Conservation (phyloP, 805 yeast species). For the Lipomyces mesembrius region DNA sequence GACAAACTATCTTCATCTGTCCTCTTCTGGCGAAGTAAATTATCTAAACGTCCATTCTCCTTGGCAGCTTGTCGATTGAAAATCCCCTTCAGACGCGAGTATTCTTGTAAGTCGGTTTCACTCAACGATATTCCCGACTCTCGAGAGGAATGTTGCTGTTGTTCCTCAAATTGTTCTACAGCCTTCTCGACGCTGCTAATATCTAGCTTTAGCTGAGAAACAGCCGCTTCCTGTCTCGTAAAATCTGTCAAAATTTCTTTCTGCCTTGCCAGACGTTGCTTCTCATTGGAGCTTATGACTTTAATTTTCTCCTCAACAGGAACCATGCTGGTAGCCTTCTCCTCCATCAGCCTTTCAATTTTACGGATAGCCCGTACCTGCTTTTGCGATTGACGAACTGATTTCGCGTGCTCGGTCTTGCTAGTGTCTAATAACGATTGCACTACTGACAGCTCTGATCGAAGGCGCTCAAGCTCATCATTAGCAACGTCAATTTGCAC, state of each 20-base stretch:
- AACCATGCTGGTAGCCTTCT: conserved; percentile 54
- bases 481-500: conserved; percentile 34
- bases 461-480: conserved; percentile 18
- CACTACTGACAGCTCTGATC: conserved; percentile 20
- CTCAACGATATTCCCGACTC: conserved; percentile 50
- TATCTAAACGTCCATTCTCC: conserved; percentile 39
- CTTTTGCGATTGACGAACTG: conserved; percentile 39
- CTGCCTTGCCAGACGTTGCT: conserved; percentile 47
- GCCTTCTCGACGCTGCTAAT: conserved; percentile 54
- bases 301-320: conserved; percentile 66
- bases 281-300: conserved; percentile 54
- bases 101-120: conserved; percentile 59
- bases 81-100: conserved; percentile 60
- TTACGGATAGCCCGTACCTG: conserved; percentile 46
- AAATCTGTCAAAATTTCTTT: conserved; percentile 61
- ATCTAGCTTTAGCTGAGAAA: conserved; percentile 53
- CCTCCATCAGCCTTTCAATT: conserved; percentile 51
- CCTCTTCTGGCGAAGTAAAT: conserved; percentile 38
- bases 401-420: conserved; percentile 35
- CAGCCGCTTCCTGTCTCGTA: conserved; percentile 54
- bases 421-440: conserved; percentile 25
- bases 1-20: conserved; percentile 39
- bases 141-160: conserved; percentile 44
- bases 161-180: conserved; percentile 48
- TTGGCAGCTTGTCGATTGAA: conserved; percentile 46